phyloP scores from a whole-genome alignment of 176 grass and related monocot species.

The Sorghum bicolor region DNA sequence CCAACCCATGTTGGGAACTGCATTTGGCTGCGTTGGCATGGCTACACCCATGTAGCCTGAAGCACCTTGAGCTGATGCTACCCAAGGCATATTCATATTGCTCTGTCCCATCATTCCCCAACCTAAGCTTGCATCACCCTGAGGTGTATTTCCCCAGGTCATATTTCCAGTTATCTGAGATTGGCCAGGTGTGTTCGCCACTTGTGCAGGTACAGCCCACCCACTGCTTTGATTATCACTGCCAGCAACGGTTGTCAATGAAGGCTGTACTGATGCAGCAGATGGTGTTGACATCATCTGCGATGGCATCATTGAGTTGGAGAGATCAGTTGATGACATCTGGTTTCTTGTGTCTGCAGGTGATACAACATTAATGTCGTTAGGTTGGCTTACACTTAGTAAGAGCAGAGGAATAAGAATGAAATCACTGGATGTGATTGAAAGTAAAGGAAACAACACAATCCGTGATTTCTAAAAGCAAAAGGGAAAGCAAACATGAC shows the following conservation, averaged over 20 bases:
- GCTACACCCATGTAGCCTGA: constrained; percentile 64
- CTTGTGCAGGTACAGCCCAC: constrained; percentile 43
- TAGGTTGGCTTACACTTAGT: constrained; percentile 8
- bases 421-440: neutral
- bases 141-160: constrained; percentile 52
- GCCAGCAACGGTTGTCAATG: constrained; percentile 5
- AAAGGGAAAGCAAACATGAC: neutral
- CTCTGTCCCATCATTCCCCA: constrained; percentile 54
- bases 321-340: constrained; percentile 33
- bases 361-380: constrained; percentile 14
- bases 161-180: constrained; percentile 48
- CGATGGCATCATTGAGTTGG: constrained; percentile 34
- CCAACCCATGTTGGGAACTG: constrained; percentile 58
- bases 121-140: constrained; percentile 57
- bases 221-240: constrained; percentile 45
- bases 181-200: constrained; percentile 50
- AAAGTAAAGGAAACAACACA: constrained; percentile 21
- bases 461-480: neutral
- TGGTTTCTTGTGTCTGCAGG: constrained; percentile 38
- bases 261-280: constrained; percentile 37
- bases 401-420: constrained; percentile 14
- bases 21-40: constrained; percentile 53
- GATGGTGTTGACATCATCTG: constrained; percentile 38
- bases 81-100: constrained; percentile 62
- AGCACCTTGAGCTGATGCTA: constrained; percentile 50